Evolutionary conservation across 2,329 filamentous ascomycete species (phyloP).

Genomic region (Lecanosticta acicola): DNA sequence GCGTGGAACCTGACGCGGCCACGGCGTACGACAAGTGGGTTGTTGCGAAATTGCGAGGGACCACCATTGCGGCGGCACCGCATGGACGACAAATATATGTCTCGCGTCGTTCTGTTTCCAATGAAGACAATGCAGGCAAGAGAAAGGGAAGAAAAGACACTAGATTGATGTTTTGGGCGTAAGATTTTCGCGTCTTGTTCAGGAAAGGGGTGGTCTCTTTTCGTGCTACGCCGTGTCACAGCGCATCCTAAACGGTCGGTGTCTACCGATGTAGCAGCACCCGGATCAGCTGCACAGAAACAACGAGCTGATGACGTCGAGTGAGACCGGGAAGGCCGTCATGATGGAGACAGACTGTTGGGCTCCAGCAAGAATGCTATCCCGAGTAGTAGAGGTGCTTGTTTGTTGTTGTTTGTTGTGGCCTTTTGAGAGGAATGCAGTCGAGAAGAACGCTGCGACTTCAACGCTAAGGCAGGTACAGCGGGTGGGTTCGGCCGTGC

Average conservation of each 20-base stretch:
- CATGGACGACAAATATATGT: too few relatives aligned
- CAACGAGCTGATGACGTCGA: neutral
- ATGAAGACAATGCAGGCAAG: too few relatives aligned
- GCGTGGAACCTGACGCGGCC: neutral
- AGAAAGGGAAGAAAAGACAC: too few relatives aligned
- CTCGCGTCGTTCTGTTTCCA: too few relatives aligned
- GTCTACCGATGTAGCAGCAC: neutral
- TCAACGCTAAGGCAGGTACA: constrained; percentile 1
- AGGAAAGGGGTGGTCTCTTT: too few relatives aligned
- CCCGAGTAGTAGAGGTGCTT: neutral
- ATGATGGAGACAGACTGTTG: too few relatives aligned
- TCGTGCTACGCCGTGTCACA: too few relatives aligned
- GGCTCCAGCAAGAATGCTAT: neutral
- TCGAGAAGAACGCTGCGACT: neutral
- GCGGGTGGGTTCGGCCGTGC: neutral
- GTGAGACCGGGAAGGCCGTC: neutral
- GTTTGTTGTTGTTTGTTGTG: neutral
- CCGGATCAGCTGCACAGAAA: neutral
- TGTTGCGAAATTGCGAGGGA: neutral
- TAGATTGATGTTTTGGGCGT: too few relatives aligned
- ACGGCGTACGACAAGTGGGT: neutral
- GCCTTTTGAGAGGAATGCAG: neutral
- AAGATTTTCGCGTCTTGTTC: too few relatives aligned
- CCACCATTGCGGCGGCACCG: too few relatives aligned
- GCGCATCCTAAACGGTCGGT: too few relatives aligned